Percentiles rank a stretch among this genome's conserved stretches.
phyloP scores from a whole-genome alignment of 495 filamentous ascomycete genomes.

The Lophium mytilinum region DNA sequence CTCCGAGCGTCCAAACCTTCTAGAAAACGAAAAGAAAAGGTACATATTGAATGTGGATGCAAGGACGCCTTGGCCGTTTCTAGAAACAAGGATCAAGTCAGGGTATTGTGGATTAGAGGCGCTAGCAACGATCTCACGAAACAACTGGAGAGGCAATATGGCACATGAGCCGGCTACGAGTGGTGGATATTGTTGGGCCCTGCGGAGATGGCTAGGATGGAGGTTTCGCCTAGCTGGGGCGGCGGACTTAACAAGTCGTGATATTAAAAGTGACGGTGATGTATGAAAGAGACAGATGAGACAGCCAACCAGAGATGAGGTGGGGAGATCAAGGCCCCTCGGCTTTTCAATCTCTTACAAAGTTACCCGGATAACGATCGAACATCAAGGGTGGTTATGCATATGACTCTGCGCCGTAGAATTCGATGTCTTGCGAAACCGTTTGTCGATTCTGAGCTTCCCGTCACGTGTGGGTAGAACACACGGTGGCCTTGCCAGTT shows the following conservation, averaged over 20 bases:
- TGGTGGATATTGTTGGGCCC: not conserved
- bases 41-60: not conserved
- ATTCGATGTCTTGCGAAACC: not conserved
- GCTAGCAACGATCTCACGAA: not conserved
- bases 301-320: not conserved
- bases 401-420: not conserved
- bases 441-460: not conserved
- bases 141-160: not conserved
- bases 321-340: not conserved
- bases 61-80: not conserved
- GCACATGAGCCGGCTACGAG: not conserved
- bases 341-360: not conserved
- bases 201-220: not conserved
- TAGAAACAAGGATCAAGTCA: not conserved
- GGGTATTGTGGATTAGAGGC: not conserved
- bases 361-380: not conserved
- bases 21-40: not conserved
- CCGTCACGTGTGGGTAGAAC: not conserved
- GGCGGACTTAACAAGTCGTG: not conserved
- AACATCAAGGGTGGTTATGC: not conserved
- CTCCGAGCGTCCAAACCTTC: not conserved
- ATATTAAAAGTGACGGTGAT: not conserved
- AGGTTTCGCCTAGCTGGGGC: not conserved
- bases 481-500: not conserved
- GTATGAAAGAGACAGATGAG: not conserved